A percentile compares a stretch with the other conserved stretches of the same genome.
Evolutionary conservation across 2,329 filamentous ascomycete genomes (phyloP).

Genomic region (Coniochaeta prunicola): DNA sequence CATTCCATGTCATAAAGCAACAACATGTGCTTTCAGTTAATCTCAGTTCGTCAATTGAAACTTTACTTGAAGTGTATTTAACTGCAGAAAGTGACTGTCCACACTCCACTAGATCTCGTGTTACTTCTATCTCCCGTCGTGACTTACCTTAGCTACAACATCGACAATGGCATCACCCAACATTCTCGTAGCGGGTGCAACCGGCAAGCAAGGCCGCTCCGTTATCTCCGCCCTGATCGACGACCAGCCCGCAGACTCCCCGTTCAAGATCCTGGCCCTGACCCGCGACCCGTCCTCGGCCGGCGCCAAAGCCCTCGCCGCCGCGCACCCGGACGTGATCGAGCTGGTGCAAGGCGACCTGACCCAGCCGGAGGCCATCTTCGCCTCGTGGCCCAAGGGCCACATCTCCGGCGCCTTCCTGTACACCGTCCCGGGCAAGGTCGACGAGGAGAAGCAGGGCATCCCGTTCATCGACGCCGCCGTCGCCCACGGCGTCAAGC

Average conservation of each 20-base stretch:
- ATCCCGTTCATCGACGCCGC: conserved; percentile 26
- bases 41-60: background rate
- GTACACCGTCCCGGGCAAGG: conserved; percentile 20
- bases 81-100: background rate
- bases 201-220: conserved; percentile 25
- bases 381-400: conserved; percentile 19
- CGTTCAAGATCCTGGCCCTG: conserved; percentile 15
- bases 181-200: conserved; percentile 28
- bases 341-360: conserved; percentile 26
- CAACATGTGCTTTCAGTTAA: background rate
- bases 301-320: conserved; percentile 26
- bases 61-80: too few relatives aligned
- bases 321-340: conserved; percentile 22
- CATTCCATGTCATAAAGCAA: background rate
- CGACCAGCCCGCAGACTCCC: conserved; percentile 10
- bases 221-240: conserved; percentile 18
- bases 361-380: conserved; percentile 22
- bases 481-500: conserved; percentile 19
- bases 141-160: background rate
- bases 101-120: background rate
- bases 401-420: conserved; percentile 24
- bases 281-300: conserved; percentile 16
- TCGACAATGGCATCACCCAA: conserved; percentile 12
- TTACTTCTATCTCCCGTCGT: background rate
- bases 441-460: conserved; percentile 26